Percentiles rank a stretch among this genome's conserved stretches.
phyloP scores from a whole-genome alignment of 2,329 filamentous ascomycete species.

The Falciphora oryzae region DNA sequence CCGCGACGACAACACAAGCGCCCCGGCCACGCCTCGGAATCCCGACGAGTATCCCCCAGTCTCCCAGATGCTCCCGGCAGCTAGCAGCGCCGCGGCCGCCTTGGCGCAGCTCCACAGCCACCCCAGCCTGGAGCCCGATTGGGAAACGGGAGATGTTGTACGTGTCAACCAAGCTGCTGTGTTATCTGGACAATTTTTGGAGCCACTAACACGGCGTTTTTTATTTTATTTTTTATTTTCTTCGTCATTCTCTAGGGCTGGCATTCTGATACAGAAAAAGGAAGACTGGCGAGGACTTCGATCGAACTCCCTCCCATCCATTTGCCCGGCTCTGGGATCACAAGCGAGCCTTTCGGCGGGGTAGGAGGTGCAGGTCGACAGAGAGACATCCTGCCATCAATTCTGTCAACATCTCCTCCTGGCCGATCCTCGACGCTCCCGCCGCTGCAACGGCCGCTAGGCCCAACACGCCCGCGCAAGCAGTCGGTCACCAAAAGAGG shows the following conservation, averaged over 20 bases:
- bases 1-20: slow-evolving; percentile 55
- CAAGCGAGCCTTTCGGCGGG: slow-evolving; percentile 66
- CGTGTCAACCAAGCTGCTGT: neutral
- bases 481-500: slow-evolving; percentile 78
- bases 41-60: slow-evolving; percentile 63
- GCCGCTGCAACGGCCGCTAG: slow-evolving; percentile 69
- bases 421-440: slow-evolving; percentile 84
- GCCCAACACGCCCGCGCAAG: slow-evolving; percentile 70
- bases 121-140: slow-evolving; percentile 63
- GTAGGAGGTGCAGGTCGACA: slow-evolving; percentile 46
- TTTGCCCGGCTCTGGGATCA: slow-evolving; percentile 50
- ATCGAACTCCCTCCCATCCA: slow-evolving; percentile 71
- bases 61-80: slow-evolving; percentile 55
- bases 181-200: neutral
- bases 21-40: slow-evolving; percentile 62
- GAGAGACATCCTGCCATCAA: slow-evolving; percentile 75
- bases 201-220: neutral
- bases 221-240: neutral
- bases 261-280: slow-evolving; percentile 64
- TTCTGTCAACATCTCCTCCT: slow-evolving; percentile 74
- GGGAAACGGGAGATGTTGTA: slow-evolving; percentile 64
- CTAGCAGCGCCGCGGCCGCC: slow-evolving; percentile 70
- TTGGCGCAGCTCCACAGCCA: slow-evolving; percentile 77
- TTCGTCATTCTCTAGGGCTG: slow-evolving; percentile 47
- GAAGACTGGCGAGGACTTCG: slow-evolving; percentile 57